phyloP scores from a whole-genome alignment of 257 asterid genomes.

The Solanum tarijense region DNA sequence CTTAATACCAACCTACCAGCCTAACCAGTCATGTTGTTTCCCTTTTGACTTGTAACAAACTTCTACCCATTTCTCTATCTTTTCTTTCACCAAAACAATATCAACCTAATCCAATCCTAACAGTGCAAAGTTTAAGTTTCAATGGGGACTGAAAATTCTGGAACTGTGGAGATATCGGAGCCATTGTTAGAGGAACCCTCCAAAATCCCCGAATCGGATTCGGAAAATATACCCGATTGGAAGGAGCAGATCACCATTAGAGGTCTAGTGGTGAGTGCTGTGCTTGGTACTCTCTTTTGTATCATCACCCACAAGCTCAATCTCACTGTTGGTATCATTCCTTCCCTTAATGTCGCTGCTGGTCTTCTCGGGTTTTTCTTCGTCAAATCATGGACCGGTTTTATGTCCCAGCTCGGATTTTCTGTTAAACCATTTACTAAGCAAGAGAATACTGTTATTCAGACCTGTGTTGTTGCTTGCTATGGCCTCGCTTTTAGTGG shows the following conservation, averaged over 20 bases:
- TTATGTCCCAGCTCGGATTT: conserved; percentile 49
- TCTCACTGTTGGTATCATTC: conserved; percentile 88
- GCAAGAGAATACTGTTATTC: conserved; percentile 92
- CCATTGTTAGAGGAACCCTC: conserved; percentile 37
- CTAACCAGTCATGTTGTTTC: neutral
- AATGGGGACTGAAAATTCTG: conserved; percentile 52
- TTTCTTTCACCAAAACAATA: neutral
- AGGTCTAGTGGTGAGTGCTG: conserved; percentile 75
- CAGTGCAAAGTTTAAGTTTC: neutral
- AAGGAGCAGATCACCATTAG: conserved; percentile 88
- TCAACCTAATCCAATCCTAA: neutral
- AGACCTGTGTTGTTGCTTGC: conserved; percentile 95
- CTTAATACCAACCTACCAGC: neutral
- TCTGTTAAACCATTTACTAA: conserved; percentile 55
- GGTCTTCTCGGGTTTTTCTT: conserved; percentile 90
- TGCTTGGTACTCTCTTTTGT: conserved; percentile 75
- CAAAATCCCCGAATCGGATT: conserved; percentile 1
- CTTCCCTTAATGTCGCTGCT: conserved; percentile 90
- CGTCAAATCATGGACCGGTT: conserved; percentile 70
- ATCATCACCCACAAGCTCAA: conserved; percentile 89
- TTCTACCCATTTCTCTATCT: conserved; percentile 13
- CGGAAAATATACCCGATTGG: conserved; percentile 47
- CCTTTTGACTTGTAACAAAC: conserved; percentile 1
- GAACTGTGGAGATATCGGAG: conserved; percentile 57
- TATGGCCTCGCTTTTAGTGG: conserved; percentile 96